These are phyloP conservation scores for Debaryomyces sp. DNA, from an alignment of 1,139 yeast genomes.

Conservation along the genomic window DNA sequence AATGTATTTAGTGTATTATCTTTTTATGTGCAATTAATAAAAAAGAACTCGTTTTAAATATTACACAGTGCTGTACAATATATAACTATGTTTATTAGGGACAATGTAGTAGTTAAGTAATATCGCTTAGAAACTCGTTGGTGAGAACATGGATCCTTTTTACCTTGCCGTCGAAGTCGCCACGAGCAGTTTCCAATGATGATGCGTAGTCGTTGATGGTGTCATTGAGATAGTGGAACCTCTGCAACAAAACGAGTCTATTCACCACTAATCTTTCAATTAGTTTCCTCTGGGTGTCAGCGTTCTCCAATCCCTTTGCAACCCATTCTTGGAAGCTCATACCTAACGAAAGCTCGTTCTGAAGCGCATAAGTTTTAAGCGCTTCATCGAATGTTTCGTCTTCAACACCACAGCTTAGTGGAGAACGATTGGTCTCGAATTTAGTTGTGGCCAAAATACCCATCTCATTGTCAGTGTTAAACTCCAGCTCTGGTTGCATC, in stretches of 20 bases:
- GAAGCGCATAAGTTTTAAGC: not conserved
- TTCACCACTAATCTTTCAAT: conserved; percentile 33
- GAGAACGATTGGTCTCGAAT: conserved; percentile 6
- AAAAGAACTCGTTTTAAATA: conserved; percentile 7
- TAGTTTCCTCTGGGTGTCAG: conserved; percentile 17
- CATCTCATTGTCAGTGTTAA: not conserved
- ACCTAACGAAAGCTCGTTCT: conserved; percentile 6
- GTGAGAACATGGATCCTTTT: conserved; percentile 3
- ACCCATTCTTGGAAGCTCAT: conserved; percentile 7
- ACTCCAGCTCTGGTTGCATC: not conserved
- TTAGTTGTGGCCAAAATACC: not conserved
- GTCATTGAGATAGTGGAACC: conserved; percentile 27
- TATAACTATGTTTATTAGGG: not conserved
- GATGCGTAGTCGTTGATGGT: conserved; percentile 39
- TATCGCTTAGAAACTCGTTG: conserved; percentile 1
- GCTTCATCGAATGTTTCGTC: conserved; percentile 4
- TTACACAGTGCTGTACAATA: conserved; percentile 6
- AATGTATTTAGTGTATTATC: conserved; percentile 10
- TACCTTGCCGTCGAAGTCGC: conserved; percentile 1
- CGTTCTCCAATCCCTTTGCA: conserved; percentile 3
- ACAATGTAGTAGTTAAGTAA: not conserved
- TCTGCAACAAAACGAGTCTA: conserved; percentile 39
- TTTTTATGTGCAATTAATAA: conserved; percentile 14
- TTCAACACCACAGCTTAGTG: conserved; percentile 6
- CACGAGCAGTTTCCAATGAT: not conserved